Base-by-base conservation (phyloP, 768 basidiomycete genomes). In the Hydnum rufescens region DNA sequence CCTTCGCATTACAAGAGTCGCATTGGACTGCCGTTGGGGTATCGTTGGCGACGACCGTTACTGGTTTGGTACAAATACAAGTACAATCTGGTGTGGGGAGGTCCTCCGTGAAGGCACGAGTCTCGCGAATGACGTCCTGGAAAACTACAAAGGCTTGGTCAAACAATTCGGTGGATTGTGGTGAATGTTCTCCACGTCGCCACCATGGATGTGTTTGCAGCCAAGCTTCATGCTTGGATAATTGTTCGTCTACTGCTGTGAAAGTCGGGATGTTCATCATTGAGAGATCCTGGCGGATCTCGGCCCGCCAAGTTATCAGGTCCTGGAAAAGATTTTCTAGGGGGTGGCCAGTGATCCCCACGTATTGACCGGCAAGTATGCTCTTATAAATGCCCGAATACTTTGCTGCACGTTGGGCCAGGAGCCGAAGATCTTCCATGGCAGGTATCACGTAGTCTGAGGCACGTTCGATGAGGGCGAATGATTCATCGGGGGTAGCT, bases 1-100 rank as follows among this genome's bases (percentile, higher is more conserved):
- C 44, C 44, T 55, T 56, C 1, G 85, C 86, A 62, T 74, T 83
- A 57, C 85, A 89, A 58, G 88, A 84, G 61, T 89, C 85, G 62
- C 85, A 89, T 62, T 89, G 86, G 16, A 89, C 86, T 1, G 86
- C 85, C 61, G 87, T 84, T 0, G 86, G 86, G 36, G 31, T 44
- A 3, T 43, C 36, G 26, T 53, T 51, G 13, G 42, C 28, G 3
- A 39, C 34, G 4, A 56, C 49, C n/a, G 30, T 50, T 42, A 89
- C 85, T 5, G 86, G 75, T 6, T 65, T 63, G 32, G 71, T 77
- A 62, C 86, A 89, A 54, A 88, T 88, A 62, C 86, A 88, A 1
- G 85, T 87, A 60, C 82, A 76, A 64, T 76, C 87, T 65, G 86
- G 82, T 61, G 87, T 82, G 2, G 85, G 83, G 3, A 74, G 65